These are phyloP conservation scores for Ampelomyces quisqualis DNA, from an alignment of 2,329 filamentous ascomycete genomes.

Conservation along the genomic window DNA sequence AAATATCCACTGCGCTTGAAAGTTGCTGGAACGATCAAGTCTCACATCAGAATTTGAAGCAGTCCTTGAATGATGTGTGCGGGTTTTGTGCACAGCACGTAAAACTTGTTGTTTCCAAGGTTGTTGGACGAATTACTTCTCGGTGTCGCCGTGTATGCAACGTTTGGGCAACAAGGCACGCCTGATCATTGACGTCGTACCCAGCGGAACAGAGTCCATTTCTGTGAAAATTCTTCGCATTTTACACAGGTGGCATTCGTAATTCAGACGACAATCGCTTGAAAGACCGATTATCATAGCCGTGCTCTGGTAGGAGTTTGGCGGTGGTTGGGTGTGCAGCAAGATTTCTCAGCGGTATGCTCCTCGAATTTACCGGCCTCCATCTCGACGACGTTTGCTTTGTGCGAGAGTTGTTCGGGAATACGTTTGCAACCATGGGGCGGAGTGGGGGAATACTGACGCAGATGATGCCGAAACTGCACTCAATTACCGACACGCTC, in stretches of 20 bases:
- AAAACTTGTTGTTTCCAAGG: no score
- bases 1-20: neutral
- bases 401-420: constrained; percentile 15
- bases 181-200: no score
- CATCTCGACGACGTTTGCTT: constrained; percentile 3
- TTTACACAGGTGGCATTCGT: no score
- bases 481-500: constrained; percentile 32
- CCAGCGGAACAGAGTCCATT: no score
- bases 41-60: no score
- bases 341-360: constrained; percentile 1
- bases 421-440: constrained; percentile 22
- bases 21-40: no score
- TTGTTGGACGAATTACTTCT: no score
- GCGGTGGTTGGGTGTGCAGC: neutral
- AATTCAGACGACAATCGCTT: neutral
- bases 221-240: no score
- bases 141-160: no score
- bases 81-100: no score
- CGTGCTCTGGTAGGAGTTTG: neutral
- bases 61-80: no score
- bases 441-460: constrained; percentile 33
- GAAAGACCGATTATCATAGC: neutral
- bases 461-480: constrained; percentile 31
- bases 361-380: neutral
- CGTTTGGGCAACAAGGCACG: no score